Base-by-base conservation (phyloP, 106 monocot genomes). In the Apostasia shenzhenica region DNA sequence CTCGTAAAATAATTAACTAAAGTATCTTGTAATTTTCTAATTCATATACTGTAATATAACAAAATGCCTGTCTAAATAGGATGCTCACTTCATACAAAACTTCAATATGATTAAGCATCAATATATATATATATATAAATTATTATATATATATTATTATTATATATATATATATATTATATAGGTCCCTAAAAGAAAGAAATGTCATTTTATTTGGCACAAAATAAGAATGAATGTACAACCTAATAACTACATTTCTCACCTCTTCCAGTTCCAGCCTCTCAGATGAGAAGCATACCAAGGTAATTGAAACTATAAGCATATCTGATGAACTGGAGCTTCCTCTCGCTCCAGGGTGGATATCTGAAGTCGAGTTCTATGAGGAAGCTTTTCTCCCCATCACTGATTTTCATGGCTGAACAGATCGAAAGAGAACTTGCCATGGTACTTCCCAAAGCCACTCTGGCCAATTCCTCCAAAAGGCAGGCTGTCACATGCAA, bases 391-490 rank as follows among this genome's bases (percentile, higher is more conserved):
- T 77, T 66, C 91, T 88, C n/a, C 73, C 86, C 68, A 84, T 1
- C 3, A 95, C 86, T 12, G 91, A 47, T 95, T 95, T 45, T 44
- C 76, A 46, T 95, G 80, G 66, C 83, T 88, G 82, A 95, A 95
- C 44, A 72, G 26, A 55, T 95, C 88, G 41, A 91, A 95, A 2
- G 95, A 86, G 80, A 69, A 81, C 78, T 89, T 95, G 48, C 95
- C 95, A 45, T 95, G 95, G 74, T 91, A 95, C 46, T 78, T 73
- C 57, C 95, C 95, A 9, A 88, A 76, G 6, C 95, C 95, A 56
- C 95, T 88, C 37, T 78, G 55, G 1, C 95, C 91, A 3, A 86
- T 83, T 40, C 95, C 95, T 6, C 95, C 95, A 68, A 95, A 95
- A 42, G 95, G 91, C 37, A 95, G 63, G 3, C 76, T 59, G n/a